Conservation (phyloP, 495 filamentous ascomycete genomes). For the Annulohypoxylon nitens region DNA sequence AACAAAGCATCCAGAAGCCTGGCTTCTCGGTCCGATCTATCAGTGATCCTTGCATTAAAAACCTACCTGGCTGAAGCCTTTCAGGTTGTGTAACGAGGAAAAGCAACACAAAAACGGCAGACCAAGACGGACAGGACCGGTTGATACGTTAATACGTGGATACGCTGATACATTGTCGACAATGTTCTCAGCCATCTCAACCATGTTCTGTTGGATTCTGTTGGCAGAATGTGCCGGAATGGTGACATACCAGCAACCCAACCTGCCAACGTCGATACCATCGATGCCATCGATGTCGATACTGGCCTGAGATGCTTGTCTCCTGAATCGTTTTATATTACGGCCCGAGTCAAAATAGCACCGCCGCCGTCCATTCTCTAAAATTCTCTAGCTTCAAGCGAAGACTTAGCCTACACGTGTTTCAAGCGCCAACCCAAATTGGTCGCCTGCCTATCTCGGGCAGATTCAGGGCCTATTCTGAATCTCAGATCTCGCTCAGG, state of each 20-base stretch:
- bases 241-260: constrained; percentile 12
- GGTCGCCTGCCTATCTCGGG: constrained; percentile 17
- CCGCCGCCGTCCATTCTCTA: constrained; percentile 13
- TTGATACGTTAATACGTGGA: background rate
- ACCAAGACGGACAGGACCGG: constrained; percentile 7
- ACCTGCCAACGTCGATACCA: constrained; percentile 16
- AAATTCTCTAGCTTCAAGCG: constrained; percentile 19
- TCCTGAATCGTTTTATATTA: constrained; percentile 29
- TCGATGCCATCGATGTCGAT: constrained; percentile 7
- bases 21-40: constrained; percentile 49
- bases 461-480: constrained; percentile 9
- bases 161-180: constrained; percentile 13
- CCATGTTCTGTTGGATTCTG: background rate
- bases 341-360: constrained; percentile 40
- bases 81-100: constrained; percentile 31
- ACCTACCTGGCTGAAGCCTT: constrained; percentile 19
- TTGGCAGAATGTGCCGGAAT: background rate
- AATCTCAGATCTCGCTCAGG: background rate
- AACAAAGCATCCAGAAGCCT: constrained; percentile 35
- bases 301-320: background rate
- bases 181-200: constrained; percentile 6
- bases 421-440: constrained; percentile 28
- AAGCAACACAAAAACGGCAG: constrained; percentile 27
- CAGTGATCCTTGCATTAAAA: constrained; percentile 40
- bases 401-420: constrained; percentile 33